These are phyloP conservation scores for Malus hybrid DNA, from an alignment of 331 rosid species.

Conservation along the genomic window DNA sequence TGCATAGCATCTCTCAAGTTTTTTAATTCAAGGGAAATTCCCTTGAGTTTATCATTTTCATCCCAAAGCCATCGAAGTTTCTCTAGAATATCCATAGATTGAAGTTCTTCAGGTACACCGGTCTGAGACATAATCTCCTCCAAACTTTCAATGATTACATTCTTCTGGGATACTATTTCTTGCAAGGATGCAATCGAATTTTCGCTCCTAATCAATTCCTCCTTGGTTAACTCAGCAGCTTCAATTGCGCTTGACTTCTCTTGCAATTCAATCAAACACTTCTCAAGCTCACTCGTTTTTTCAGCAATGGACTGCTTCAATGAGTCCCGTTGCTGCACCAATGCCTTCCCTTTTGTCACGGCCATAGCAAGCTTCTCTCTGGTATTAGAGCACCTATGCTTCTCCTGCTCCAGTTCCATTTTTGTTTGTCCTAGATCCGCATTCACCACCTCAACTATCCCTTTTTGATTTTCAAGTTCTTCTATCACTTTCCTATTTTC, in stretches of 20 bases:
- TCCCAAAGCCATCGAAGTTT: conserved; percentile 64
- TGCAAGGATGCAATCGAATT: conserved; percentile 57
- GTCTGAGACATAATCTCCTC: conserved; percentile 56
- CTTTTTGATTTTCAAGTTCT: conserved; percentile 53
- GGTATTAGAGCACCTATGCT: conserved; percentile 48
- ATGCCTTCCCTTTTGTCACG: conserved; percentile 91
- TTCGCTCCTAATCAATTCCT: conserved; percentile 49
- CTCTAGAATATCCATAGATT: conserved; percentile 45
- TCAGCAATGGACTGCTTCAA: conserved; percentile 63
- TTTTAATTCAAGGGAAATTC: conserved; percentile 43
- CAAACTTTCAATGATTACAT: conserved; percentile 35
- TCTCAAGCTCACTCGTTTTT: conserved; percentile 61
- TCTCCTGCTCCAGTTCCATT: conserved; percentile 79
- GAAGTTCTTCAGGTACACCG: conserved; percentile 39
- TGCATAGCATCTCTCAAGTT: conserved; percentile 50
- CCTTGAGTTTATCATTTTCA: conserved; percentile 54
- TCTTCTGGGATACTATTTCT: conserved; percentile 45
- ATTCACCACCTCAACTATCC: conserved; percentile 33
- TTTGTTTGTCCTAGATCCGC: conserved; percentile 54
- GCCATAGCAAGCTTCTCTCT: conserved; percentile 94
- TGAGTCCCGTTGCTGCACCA: conserved; percentile 89
- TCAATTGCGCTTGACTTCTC: conserved; percentile 70
- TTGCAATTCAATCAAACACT: conserved; percentile 50
- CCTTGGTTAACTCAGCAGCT: conserved; percentile 61
- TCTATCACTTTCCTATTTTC: conserved; percentile 54